Evolutionary conservation across 371 early-diverging fungal genomes (phyloP).

Genomic region (Dentiscutata heterogama): DNA sequence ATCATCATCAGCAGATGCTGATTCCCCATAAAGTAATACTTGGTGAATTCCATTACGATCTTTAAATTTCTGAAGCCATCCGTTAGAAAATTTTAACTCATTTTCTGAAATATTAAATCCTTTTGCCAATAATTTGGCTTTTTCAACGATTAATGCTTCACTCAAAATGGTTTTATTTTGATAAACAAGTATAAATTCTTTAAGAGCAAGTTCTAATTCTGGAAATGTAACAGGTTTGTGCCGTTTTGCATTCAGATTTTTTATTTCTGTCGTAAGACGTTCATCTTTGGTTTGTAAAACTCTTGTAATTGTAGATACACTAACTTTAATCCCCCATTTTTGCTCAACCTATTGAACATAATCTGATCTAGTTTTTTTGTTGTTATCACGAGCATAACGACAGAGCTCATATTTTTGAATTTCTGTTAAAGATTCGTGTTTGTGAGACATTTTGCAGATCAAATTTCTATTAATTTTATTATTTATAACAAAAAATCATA

Average conservation of each 20-base stretch:
- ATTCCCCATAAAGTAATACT: background rate
- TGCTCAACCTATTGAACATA: conserved; percentile 31
- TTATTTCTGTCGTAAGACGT: background rate
- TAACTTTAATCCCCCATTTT: background rate
- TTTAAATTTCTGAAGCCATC: conserved; percentile 30
- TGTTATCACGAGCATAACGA: background rate
- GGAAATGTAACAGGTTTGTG: conserved; percentile 23
- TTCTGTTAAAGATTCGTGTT: background rate
- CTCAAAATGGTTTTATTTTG: conserved; percentile 29
- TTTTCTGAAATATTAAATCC: conserved; percentile 34
- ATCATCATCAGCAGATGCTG: background rate
- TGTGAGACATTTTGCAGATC: background rate
- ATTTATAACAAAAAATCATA: no score
- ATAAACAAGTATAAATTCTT: conserved; percentile 40
- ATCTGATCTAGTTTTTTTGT: background rate
- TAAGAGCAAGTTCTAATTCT: conserved; percentile 28
- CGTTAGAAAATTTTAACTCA: conserved; percentile 6
- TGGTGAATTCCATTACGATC: conserved; percentile 31
- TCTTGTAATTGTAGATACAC: background rate
- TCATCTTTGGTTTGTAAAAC: background rate
- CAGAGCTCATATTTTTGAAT: conserved; percentile 7
- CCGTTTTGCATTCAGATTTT: conserved; percentile 8
- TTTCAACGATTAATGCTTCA: conserved; percentile 38
- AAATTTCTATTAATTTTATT: no score
- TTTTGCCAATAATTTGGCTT: conserved; percentile 29